Evolutionary conservation across 148 eudicot species (phyloP).

Genomic region (Hydrangea macrophylla): DNA sequence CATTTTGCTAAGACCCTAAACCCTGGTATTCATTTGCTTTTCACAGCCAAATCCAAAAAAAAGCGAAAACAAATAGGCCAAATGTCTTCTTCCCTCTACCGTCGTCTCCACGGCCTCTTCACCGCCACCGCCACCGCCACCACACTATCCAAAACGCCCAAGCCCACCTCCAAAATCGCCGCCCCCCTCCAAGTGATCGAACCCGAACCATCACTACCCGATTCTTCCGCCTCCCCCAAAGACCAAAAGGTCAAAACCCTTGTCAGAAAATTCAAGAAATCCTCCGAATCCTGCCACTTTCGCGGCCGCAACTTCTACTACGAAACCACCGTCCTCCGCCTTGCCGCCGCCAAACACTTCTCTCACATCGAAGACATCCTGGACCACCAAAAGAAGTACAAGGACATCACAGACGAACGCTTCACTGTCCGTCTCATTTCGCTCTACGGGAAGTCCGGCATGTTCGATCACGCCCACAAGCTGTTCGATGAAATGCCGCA

Average conservation of each 20-base stretch:
- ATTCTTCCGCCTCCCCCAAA: neutral
- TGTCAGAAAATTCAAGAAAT: constrained; percentile 27
- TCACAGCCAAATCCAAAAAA: no score
- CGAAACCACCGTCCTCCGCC: constrained; percentile 31
- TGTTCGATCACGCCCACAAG: constrained; percentile 56
- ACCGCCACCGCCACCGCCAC: constrained; percentile 19
- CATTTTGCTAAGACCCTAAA: no score
- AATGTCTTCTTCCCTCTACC: constrained; percentile 16
- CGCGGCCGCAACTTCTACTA: constrained; percentile 23
- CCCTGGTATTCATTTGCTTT: no score
- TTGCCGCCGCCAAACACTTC: constrained; percentile 25
- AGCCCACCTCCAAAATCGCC: constrained; percentile 8
- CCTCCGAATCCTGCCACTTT: constrained; percentile 16
- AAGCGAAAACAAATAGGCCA: no score
- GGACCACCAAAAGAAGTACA: constrained; percentile 50
- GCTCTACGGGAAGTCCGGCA: constrained; percentile 43
- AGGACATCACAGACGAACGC: constrained; percentile 36
- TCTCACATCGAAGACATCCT: constrained; percentile 43
- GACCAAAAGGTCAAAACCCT: constrained; percentile 11
- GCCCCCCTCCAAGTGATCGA: neutral
- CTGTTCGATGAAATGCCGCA: constrained; percentile 77
- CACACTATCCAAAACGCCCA: neutral
- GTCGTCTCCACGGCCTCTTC: constrained; percentile 16
- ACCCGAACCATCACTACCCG: neutral
- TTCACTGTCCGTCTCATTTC: constrained; percentile 40